Evolutionary conservation across 768 basidiomycete genomes (phyloP).

Genomic region (Trametopsis cervina): DNA sequence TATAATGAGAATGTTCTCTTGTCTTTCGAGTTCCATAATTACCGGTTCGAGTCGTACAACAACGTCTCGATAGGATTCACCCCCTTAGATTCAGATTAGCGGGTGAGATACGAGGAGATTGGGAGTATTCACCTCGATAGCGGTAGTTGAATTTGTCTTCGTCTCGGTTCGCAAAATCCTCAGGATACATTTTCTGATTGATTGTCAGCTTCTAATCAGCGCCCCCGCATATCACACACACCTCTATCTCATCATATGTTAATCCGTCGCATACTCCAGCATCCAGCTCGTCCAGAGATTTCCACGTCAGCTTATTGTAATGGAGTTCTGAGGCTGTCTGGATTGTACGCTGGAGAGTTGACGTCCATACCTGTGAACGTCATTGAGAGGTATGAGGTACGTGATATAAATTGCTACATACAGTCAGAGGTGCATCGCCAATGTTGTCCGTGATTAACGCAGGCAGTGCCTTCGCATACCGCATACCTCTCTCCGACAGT

Average conservation of each 20-base stretch:
- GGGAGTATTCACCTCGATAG: conserved; percentile 57
- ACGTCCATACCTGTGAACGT: conserved; percentile 83
- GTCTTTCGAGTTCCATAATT: conserved; percentile 98
- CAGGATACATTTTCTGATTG: conserved; percentile 82
- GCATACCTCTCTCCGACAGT: conserved; percentile 75
- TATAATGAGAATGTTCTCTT: conserved; percentile 94
- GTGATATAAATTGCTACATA: conserved; percentile 29
- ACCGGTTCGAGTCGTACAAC: conserved; percentile 93
- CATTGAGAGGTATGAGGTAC: not conserved
- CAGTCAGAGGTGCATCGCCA: conserved; percentile 82
- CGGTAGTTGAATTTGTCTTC: conserved; percentile 99
- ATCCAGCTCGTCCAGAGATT: conserved; percentile 95
- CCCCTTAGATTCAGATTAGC: conserved; percentile 32
- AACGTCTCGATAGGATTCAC: conserved; percentile 97
- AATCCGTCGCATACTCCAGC: conserved; percentile 99
- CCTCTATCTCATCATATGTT: conserved; percentile 99
- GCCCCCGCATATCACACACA: conserved; percentile 24
- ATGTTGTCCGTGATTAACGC: conserved; percentile 85
- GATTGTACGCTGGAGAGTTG: conserved; percentile 89
- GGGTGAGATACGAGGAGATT: not conserved
- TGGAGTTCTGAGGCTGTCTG: conserved; percentile 81
- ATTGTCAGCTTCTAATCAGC: not conserved
- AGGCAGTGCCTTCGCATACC: conserved; percentile 84
- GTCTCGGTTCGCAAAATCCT: conserved; percentile 96
- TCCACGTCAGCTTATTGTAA: conserved; percentile 95